Base-by-base conservation (phyloP, 176 grass and related monocot genomes). In the Cenchrus purpureus region DNA sequence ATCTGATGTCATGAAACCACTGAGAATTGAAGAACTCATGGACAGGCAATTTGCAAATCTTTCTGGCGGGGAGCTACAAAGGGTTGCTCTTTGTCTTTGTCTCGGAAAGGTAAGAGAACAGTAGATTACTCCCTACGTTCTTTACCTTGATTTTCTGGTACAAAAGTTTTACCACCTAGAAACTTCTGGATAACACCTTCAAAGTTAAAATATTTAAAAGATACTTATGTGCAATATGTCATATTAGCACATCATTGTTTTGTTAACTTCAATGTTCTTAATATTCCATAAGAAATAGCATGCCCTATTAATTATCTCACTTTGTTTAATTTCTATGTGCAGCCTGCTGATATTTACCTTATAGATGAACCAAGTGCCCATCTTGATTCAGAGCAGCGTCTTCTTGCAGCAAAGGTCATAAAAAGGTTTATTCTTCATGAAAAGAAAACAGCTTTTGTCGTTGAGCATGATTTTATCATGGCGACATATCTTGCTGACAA, bases 381-480 rank as follows among this genome's bases (percentile, higher is more conserved):
- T 87, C 87, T 95, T 49, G 93, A 95, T 88, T 95, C 93, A 84
- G 93, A 95, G 83, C 90, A 95, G 67, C 90, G 90, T 44, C 84
- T 95, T 82, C 48, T 95, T 61, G 87, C 90, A 20, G 70, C 87
- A 67, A 95, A 92, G 79, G 85, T 95, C 34, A 92, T 92, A 46
- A 95, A 92, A 83, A 88, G 93, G 55, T 95, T 95, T 67, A 92
- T 95, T 45, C 90, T 92, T 59, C 90, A 92, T 70, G 82, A 83
- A 60, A 95, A 92, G 87, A 95, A 92, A 88, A 95, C 87, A 50
- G 90, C 90, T 28, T 95, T 90, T 78, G 75, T 92, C 0, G 93
- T 95, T 29, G 90, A 95, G 79, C 93, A 95, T 54, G 93, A 95
- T 79, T 95, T 95, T 56, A 95, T 95, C 50, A 92, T 95, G 93